Evolutionary conservation across 169 alveolate genomes (phyloP), one percentile per base, ranked within the genome.

Genomic region (Toxoplasma gondii): DNA sequence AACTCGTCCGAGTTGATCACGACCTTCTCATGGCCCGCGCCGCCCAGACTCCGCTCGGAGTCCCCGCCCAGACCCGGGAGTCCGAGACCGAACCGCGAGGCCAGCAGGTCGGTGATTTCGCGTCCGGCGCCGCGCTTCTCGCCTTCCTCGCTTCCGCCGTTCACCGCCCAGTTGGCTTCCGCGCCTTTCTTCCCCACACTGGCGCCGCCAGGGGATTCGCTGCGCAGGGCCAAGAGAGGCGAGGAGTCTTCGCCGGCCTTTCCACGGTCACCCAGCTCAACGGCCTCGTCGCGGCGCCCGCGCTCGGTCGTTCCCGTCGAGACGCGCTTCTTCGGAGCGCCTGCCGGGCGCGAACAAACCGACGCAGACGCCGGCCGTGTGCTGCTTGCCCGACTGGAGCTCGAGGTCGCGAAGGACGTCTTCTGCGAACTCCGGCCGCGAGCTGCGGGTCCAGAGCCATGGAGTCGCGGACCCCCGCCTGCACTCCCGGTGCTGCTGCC

Each of bases 1-100:
- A 96, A 88, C 54, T 95, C 97, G 34, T 94, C 86, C 74, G 97
- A 93, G 91, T 96, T 97, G 27, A 96, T 96, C 38, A 95, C 97
- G 36, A 95, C 91, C n/a, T 96, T 96, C 88, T 96, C 97, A 34
- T 92, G 88, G 44, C 92, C n/a, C 78, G n/a, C 70, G 88, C 53
- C 78, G 39, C 88, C 45, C 43, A 43, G 41, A 74, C 88, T 19
- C 82, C 94, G 80, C 7, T 54, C 87, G 45, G 86, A 1, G 69
- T 36, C 74, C 22, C 34, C 74, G 31, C 31, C 24, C n/a, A 64
- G 74, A 4, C 74, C 24, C 7, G 74, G n/a, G n/a, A 16, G 74
- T 31, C n/a, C 74, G 74, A 4, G 74, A 19, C 74, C n/a, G 34
- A 64, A 27, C 29, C 74, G 74, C 7, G 58, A 49, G 58, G 58